phyloP scores from a whole-genome alignment of 495 filamentous ascomycete species.

The Trichoderma reesei region DNA sequence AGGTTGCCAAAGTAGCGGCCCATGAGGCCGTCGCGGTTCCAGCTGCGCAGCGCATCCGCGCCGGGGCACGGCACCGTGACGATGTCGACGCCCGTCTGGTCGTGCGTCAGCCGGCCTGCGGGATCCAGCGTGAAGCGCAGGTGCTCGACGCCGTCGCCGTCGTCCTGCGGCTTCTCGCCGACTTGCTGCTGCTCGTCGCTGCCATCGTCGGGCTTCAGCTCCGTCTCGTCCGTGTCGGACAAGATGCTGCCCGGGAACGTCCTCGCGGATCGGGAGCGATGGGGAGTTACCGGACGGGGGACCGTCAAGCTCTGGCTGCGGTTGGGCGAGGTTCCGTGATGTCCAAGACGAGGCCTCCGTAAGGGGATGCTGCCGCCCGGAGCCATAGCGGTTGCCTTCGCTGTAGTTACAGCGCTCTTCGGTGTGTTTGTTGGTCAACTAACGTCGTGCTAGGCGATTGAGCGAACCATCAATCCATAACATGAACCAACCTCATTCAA shows the following conservation, averaged over 20 bases:
- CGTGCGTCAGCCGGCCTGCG: slow-evolving; percentile 15
- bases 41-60: slow-evolving; percentile 34
- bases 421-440: background rate
- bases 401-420: background rate
- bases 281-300: background rate
- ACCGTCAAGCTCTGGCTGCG: background rate
- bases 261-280: background rate
- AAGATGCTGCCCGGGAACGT: background rate
- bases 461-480: background rate
- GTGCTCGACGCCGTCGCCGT: background rate
- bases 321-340: background rate
- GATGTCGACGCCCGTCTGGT: slow-evolving; percentile 38
- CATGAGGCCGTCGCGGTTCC: slow-evolving; percentile 28
- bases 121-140: slow-evolving; percentile 5
- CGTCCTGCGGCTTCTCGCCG: background rate
- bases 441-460: no score
- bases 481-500: background rate
- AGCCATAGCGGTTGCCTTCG: background rate
- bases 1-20: slow-evolving; percentile 25
- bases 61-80: slow-evolving; percentile 38
- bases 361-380: background rate
- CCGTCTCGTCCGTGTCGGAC: background rate
- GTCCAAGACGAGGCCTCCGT: background rate
- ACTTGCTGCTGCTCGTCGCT: background rate
- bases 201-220: background rate